These are phyloP conservation scores for Epichloe hybrida DNA, from an alignment of 2,329 filamentous ascomycete species.

Conservation along the genomic window DNA sequence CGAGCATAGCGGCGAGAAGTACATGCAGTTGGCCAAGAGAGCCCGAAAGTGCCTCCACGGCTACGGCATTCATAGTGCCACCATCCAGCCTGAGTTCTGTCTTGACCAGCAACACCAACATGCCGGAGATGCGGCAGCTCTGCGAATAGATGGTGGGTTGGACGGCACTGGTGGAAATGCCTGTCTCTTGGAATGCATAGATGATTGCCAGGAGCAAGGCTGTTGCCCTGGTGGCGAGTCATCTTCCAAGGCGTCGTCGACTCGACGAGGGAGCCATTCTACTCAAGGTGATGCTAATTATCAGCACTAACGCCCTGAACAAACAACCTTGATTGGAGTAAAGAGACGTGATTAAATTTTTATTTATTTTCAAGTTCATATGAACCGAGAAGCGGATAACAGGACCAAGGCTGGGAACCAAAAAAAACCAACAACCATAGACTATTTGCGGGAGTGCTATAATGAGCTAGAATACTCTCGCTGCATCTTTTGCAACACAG, in stretches of 20 bases:
- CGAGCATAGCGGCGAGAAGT: constrained; percentile 61
- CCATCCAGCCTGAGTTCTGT: constrained; percentile 88
- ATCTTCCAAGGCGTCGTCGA: constrained; percentile 22
- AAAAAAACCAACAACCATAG: too few relatives aligned
- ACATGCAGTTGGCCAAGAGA: constrained; percentile 79
- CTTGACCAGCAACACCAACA: constrained; percentile 34
- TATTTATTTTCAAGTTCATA: too few relatives aligned
- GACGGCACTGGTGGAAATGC: constrained; percentile 18
- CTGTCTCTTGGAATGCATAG: constrained; percentile 35
- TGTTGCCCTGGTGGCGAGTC: constrained; percentile 19
- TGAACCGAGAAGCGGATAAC: too few relatives aligned
- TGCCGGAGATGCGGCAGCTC: constrained; percentile 21
- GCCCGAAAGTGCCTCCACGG: constrained; percentile 82
- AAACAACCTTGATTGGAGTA: too few relatives aligned
- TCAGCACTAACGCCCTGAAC: not conserved
- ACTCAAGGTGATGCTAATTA: constrained; percentile 11
- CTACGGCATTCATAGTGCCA: constrained; percentile 93
- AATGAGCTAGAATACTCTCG: too few relatives aligned
- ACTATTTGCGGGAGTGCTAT: too few relatives aligned
- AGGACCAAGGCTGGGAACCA: too few relatives aligned
- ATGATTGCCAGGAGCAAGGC: constrained; percentile 22
- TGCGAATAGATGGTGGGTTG: constrained; percentile 21
- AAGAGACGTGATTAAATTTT: too few relatives aligned
- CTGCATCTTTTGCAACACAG: too few relatives aligned
- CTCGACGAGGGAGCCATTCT: constrained; percentile 22